Base-by-base conservation (phyloP, 768 basidiomycete genomes). In the Pilatotrama ljubarskyi region DNA sequence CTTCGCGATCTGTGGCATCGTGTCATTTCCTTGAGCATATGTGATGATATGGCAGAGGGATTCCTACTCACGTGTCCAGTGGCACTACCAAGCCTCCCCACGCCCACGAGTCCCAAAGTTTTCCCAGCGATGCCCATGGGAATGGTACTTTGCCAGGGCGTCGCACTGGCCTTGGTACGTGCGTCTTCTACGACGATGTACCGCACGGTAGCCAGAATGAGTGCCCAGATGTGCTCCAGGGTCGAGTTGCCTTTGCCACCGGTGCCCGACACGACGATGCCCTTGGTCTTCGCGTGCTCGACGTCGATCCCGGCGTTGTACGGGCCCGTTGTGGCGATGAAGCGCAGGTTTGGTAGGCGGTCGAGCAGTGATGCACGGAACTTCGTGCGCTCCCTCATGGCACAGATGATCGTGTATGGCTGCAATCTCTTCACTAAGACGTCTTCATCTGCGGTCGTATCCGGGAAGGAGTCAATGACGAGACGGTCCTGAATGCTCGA, bases 321-420 rank as follows among this genome's bases (percentile, higher is more conserved):
- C 58, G 62, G 63, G 0, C 82, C 86, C 2, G 86, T 88, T 0
- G 86, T 87, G 13, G 84, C 77, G 52, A 90, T 77, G 22, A 86
- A 71, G 74, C 76, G 78, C 43, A 90, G 76, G 48, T 83, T 83
- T 7, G 86, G 86, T 35, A 90, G 74, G 43, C 76, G 75, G 53
- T 80, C 80, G 43, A 90, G 67, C 10, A 86, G 62, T 0, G 77
- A 72, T 6, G 74, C 69, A 7, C 76, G 68, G 66, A 90, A 82
- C 56, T 80, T 82, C 0, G 87, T 88, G 29, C 87, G 75, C 64
- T 88, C 87, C 51, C 87, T 76, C 86, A 88, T 88, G 3, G 85
- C 78, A 67, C 82, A 84, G 20, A 88, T 76, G 42, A 90, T 78
- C 5, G 81, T 70, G 69, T 82, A 87, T 1, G 78, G 74, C 47